phyloP scores from a whole-genome alignment of 257 asterid species.

The Salvia hispanica region DNA sequence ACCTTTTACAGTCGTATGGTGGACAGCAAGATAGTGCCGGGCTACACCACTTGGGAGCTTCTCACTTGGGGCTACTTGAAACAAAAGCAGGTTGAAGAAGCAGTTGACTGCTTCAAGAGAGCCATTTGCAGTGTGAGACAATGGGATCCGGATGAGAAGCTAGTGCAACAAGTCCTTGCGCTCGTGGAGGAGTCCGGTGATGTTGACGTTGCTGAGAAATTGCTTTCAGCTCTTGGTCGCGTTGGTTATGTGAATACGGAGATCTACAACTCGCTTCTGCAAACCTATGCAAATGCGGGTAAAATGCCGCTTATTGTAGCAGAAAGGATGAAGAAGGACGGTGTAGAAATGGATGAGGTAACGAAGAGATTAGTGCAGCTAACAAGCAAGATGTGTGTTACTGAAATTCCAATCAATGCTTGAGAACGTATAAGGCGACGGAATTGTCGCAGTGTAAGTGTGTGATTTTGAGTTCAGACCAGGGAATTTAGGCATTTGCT shows the following conservation, averaged over 20 bases:
- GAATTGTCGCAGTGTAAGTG: background rate
- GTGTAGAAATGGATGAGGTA: slow-evolving; percentile 61
- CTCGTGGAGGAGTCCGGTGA: slow-evolving; percentile 67
- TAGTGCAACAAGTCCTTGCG: slow-evolving; percentile 53
- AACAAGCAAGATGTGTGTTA: slow-evolving; percentile 69
- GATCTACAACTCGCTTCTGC: slow-evolving; percentile 66
- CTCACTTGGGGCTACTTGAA: slow-evolving; percentile 80
- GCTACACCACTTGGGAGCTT: slow-evolving; percentile 92
- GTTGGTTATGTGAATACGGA: slow-evolving; percentile 60
- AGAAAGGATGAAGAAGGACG: slow-evolving; percentile 89
- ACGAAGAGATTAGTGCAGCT: slow-evolving; percentile 51
- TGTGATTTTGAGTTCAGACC: background rate
- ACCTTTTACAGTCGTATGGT: slow-evolving; percentile 56
- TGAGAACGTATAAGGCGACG: slow-evolving; percentile 24
- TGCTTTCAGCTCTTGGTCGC: slow-evolving; percentile 56
- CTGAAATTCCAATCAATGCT: slow-evolving; percentile 60
- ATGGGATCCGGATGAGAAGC: slow-evolving; percentile 72
- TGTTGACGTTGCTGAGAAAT: slow-evolving; percentile 67
- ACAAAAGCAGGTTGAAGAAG: slow-evolving; percentile 48
- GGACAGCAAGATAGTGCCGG: slow-evolving; percentile 50
- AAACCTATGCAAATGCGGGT: slow-evolving; percentile 73
- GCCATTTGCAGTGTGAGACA: slow-evolving; percentile 64
- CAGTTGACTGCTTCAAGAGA: slow-evolving; percentile 58
- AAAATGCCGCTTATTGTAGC: slow-evolving; percentile 74
- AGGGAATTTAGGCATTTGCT: background rate